Evolutionary conservation across 179 eudicot species (phyloP).

Genomic region (Monotropa hypopitys): DNA sequence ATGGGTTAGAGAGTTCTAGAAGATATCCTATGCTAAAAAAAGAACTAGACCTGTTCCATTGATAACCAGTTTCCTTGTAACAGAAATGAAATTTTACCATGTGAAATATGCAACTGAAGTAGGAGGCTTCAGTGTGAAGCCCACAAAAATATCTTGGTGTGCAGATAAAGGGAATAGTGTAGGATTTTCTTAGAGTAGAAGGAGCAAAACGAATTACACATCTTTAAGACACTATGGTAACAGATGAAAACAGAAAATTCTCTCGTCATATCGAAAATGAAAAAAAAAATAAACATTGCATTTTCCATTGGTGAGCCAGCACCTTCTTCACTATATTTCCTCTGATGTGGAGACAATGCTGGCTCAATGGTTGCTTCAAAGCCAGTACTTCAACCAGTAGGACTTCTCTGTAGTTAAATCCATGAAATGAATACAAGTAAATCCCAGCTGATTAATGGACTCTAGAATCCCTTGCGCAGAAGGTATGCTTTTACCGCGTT

Average conservation of each 20-base stretch:
- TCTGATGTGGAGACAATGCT: slow-evolving; percentile 15
- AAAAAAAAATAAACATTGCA: neutral
- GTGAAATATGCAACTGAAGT: neutral
- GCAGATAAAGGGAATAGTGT: neutral
- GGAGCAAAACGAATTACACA: slow-evolving; percentile 6
- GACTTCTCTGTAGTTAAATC: slow-evolving; percentile 13
- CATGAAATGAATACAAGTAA: slow-evolving; percentile 6
- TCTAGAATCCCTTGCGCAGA: neutral
- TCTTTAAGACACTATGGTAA: neutral
- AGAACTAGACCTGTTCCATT: neutral
- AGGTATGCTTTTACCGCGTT: slow-evolving; percentile 9
- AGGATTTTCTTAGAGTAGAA: neutral
- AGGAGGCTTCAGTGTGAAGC: neutral
- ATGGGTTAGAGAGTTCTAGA: neutral
- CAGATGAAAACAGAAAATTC: neutral
- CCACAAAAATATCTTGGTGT: neutral
- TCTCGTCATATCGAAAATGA: neutral
- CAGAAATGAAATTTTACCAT: neutral
- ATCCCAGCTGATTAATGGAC: slow-evolving; percentile 17
- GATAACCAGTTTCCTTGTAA: neutral
- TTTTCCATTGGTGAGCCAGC: slow-evolving; percentile 11
- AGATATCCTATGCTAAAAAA: neutral
- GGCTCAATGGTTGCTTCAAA: slow-evolving; percentile 18
- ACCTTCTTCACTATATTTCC: slow-evolving; percentile 18
- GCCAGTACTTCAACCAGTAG: slow-evolving; percentile 15